phyloP scores from a whole-genome alignment of 176 grass and related monocot genomes.

The Lolium perenne region DNA sequence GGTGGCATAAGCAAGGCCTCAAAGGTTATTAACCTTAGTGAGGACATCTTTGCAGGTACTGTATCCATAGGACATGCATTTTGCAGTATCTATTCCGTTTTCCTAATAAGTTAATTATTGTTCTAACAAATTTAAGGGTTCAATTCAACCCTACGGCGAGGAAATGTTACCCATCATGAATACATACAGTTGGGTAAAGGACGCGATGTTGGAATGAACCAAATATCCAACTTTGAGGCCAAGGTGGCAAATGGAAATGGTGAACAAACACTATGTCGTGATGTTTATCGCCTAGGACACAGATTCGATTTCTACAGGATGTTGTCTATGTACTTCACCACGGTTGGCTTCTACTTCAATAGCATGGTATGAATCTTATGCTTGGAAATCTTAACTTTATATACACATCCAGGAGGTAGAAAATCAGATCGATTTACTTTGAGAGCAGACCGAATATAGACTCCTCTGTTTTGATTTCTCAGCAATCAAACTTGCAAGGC shows the following conservation, averaged over 20 bases:
- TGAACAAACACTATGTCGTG: slow-evolving; percentile 75
- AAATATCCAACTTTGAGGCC: slow-evolving; percentile 81
- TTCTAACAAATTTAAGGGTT: slow-evolving; percentile 51
- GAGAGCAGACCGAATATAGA: background rate
- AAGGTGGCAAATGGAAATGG: slow-evolving; percentile 81
- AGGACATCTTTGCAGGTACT: slow-evolving; percentile 82
- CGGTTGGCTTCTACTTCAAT: slow-evolving; percentile 78
- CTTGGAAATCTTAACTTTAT: slow-evolving; percentile 36
- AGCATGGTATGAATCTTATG: slow-evolving; percentile 58
- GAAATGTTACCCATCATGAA: slow-evolving; percentile 79
- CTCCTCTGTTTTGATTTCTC: slow-evolving; percentile 5
- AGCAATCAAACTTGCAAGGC: slow-evolving; percentile 7
- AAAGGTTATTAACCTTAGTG: slow-evolving; percentile 75
- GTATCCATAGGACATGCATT: slow-evolving; percentile 30
- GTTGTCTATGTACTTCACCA: slow-evolving; percentile 73
- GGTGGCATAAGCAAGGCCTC: slow-evolving; percentile 82
- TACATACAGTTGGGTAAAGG: slow-evolving; percentile 82
- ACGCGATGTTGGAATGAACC: slow-evolving; percentile 81
- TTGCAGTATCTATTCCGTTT: slow-evolving; percentile 29
- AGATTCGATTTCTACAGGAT: slow-evolving; percentile 81
- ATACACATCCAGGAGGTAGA: slow-evolving; percentile 26
- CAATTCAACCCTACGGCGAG: slow-evolving; percentile 67
- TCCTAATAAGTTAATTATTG: slow-evolving; percentile 10
- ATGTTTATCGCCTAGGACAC: slow-evolving; percentile 74
- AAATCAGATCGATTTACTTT: slow-evolving; percentile 31